A percentile compares a stretch with the other conserved stretches of the same genome.
phyloP scores from a whole-genome alignment of 129 eudicot species.

The Oenanthe sinensis region DNA sequence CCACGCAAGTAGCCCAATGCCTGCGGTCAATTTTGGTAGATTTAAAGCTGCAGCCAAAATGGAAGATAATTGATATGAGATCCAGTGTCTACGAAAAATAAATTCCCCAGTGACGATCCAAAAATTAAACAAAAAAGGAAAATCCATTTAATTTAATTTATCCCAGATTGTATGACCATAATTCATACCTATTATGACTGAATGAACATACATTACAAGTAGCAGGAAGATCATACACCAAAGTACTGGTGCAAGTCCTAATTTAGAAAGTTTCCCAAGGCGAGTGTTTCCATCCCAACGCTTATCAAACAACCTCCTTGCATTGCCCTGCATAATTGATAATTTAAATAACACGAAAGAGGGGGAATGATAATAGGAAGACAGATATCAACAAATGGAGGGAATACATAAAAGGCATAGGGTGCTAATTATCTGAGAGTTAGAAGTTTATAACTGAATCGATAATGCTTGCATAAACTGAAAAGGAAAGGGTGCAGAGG shows the following conservation, averaged over 20 bases:
- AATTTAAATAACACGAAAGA: not conserved
- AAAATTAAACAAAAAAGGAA: not conserved
- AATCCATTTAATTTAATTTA: not conserved
- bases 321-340: conserved; percentile 71
- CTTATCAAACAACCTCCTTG: conserved; percentile 72
- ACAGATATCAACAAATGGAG: not conserved
- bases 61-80: not conserved
- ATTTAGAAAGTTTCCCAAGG: conserved; percentile 65
- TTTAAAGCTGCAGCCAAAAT: conserved; percentile 42
- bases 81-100: not conserved
- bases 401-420: not conserved
- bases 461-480: not conserved
- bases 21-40: conserved; percentile 74
- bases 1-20: conserved; percentile 79
- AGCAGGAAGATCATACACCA: conserved; percentile 73
- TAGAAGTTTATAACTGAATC: not conserved
- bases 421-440: not conserved
- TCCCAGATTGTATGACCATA: not conserved
- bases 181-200: conserved; percentile 66
- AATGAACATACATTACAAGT: conserved; percentile 56
- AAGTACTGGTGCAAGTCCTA: conserved; percentile 93
- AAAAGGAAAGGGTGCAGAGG: not conserved
- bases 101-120: not conserved
- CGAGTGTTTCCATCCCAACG: conserved; percentile 66
- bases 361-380: conserved; percentile 1